Conservation (phyloP, 2,329 filamentous ascomycete genomes). For the Talaromyces piceae region DNA sequence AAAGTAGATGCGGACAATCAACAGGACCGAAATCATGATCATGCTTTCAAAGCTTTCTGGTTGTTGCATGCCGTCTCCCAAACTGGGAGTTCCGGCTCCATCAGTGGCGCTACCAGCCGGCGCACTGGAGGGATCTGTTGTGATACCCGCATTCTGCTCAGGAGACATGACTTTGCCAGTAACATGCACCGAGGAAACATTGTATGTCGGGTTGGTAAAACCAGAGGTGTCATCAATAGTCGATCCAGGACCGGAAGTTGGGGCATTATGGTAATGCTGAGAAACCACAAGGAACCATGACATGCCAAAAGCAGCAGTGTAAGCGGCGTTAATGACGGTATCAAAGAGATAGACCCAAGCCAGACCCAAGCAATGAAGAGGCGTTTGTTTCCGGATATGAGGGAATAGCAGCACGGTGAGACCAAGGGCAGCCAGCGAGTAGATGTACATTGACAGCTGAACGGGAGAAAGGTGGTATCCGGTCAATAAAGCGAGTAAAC, state of each 20-base stretch:
- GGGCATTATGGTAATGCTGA: constrained; percentile 44
- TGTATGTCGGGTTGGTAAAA: constrained; percentile 57
- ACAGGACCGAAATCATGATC: constrained; percentile 65
- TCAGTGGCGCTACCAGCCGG: constrained; percentile 26
- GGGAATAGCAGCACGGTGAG: constrained; percentile 64
- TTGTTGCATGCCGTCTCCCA: constrained; percentile 59
- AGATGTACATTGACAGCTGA: constrained; percentile 86
- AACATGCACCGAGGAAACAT: constrained; percentile 52
- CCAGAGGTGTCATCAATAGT: constrained; percentile 57
- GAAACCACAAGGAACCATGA: constrained; percentile 78
- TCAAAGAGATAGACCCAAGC: constrained; percentile 83
- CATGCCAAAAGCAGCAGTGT: constrained; percentile 73
- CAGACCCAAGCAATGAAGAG: constrained; percentile 71
- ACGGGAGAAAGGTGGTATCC: constrained; percentile 75
- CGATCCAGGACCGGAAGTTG: constrained; percentile 42
- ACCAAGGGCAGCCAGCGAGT: constrained; percentile 66
- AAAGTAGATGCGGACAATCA: constrained; percentile 73
- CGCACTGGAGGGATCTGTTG: constrained; percentile 26
- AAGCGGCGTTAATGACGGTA: constrained; percentile 70
- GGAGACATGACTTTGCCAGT: constrained; percentile 42
- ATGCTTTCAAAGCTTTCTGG: constrained; percentile 68
- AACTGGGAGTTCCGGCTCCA: constrained; percentile 30
- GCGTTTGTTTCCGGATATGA: constrained; percentile 70
- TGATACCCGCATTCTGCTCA: constrained; percentile 46
- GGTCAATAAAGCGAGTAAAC: constrained; percentile 78